Evolutionary conservation across 805 yeast genomes (phyloP).

Genomic region (Kurtzmaniella fragi): DNA sequence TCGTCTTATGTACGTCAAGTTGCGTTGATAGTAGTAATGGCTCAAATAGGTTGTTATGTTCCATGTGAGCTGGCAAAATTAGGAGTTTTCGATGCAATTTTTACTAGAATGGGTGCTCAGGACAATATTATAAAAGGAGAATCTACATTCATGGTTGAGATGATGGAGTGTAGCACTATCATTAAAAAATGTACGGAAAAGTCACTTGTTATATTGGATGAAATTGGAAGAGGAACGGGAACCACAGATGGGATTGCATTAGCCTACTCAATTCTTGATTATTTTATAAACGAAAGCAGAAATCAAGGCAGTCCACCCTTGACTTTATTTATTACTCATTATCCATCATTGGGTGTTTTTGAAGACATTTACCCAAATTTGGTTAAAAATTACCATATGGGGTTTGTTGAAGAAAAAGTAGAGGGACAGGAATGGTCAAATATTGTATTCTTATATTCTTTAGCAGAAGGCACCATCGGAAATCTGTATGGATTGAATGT

Average conservation of each 20-base stretch:
- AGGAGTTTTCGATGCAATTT: constrained; percentile 71
- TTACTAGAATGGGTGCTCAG: constrained; percentile 81
- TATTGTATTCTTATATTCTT: constrained; percentile 33
- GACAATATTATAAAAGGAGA: constrained; percentile 73
- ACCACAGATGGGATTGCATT: constrained; percentile 73
- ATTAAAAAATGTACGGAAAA: constrained; percentile 46
- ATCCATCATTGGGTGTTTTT: constrained; percentile 57
- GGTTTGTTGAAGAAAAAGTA: constrained; percentile 42
- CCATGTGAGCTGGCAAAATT: constrained; percentile 60
- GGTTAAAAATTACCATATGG: constrained; percentile 70
- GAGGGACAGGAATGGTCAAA: constrained; percentile 30
- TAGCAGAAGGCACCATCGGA: constrained; percentile 35
- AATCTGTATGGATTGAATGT: constrained; percentile 83
- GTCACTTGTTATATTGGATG: constrained; percentile 66
- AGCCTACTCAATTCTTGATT: constrained; percentile 66
- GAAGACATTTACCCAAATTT: constrained; percentile 31
- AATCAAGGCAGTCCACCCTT: constrained; percentile 37
- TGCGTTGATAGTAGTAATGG: constrained; percentile 65
- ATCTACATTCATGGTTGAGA: constrained; percentile 80
- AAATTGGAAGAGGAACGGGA: constrained; percentile 78
- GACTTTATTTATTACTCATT: constrained; percentile 80
- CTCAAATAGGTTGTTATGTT: constrained; percentile 72
- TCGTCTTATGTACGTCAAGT: constrained; percentile 71
- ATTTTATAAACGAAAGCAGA: constrained; percentile 37
- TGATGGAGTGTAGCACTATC: constrained; percentile 60